Evolutionary conservation across 169 alveolate genomes (phyloP).

Genomic region (Cyclospora cayetanensis): DNA sequence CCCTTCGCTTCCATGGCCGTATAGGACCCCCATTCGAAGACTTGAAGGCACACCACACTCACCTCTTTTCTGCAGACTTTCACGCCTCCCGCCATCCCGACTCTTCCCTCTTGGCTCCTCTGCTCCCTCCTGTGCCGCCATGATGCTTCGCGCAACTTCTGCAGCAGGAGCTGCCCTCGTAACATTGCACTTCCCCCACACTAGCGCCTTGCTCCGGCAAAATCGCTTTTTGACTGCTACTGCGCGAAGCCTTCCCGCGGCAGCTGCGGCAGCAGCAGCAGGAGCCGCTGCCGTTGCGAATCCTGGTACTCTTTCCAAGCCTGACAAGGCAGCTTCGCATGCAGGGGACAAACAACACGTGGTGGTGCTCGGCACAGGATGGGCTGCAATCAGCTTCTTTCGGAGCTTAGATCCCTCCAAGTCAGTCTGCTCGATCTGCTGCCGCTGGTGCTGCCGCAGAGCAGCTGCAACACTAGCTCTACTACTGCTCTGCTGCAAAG

Average conservation of each 20-base stretch:
- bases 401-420: slow-evolving; percentile 38
- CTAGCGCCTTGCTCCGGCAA: too few species aligned
- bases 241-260: neutral
- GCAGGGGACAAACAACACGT: slow-evolving; percentile 36
- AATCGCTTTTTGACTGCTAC: neutral
- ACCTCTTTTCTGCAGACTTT: too few species aligned
- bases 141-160: neutral
- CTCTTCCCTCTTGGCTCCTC: neutral
- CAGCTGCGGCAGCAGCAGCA: slow-evolving; percentile 32
- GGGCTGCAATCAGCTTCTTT: slow-evolving; percentile 73
- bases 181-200: too few species aligned
- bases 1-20: too few species aligned
- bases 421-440: slow-evolving; percentile 14
- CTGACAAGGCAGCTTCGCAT: neutral
- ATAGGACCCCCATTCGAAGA: too few species aligned
- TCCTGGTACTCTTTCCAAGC: neutral
- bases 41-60: too few species aligned
- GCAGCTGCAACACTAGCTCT: neutral
- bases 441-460: neutral
- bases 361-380: slow-evolving; percentile 75
- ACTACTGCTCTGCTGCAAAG: neutral
- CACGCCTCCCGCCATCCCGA: neutral
- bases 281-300: neutral
- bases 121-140: neutral
- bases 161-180: too few species aligned